Percentiles rank a stretch among this genome's conserved stretches.
Conservation (phyloP, 129 eudicot species). For the Lactuca saligna region DNA sequence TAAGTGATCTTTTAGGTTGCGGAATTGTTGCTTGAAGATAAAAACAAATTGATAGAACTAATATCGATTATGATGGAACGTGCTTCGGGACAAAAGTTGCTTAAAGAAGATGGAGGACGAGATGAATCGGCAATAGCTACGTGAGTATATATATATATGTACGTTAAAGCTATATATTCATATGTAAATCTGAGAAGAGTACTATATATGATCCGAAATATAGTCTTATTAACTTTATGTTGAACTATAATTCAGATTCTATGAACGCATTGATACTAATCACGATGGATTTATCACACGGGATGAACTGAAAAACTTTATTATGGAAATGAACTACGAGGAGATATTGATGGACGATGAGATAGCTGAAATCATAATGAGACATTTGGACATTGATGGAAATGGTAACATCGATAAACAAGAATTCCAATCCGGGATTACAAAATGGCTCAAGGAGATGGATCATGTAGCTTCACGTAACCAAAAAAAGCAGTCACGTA, state of each 20-base stretch:
- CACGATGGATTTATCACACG: constrained; percentile 42
- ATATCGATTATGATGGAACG: constrained; percentile 37
- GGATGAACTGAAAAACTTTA: constrained; percentile 44
- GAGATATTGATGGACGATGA: constrained; percentile 46
- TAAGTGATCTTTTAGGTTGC: constrained; percentile 23
- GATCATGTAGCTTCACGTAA: constrained; percentile 21
- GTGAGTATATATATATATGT: not conserved
- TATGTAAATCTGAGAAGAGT: not conserved
- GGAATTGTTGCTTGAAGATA: constrained; percentile 35
- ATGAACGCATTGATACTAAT: constrained; percentile 49
- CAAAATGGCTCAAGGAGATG: constrained; percentile 45
- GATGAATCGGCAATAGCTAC: constrained; percentile 34
- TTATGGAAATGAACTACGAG: constrained; percentile 45
- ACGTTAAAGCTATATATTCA: too few relatives aligned
- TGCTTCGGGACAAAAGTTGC: constrained; percentile 32
- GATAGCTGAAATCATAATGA: constrained; percentile 50
- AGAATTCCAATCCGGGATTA: constrained; percentile 58
- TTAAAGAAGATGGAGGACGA: constrained; percentile 29
- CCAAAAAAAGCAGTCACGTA: constrained; percentile 9
- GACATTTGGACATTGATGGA: constrained; percentile 59
- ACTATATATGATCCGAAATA: not conserved
- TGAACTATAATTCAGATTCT: constrained; percentile 39
- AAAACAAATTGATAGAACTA: constrained; percentile 28
- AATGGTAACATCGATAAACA: constrained; percentile 50
- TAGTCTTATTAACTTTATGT: not conserved